Evolutionary conservation across 495 filamentous ascomycete species (phyloP).

Genomic region (Margaritispora aquatica): DNA sequence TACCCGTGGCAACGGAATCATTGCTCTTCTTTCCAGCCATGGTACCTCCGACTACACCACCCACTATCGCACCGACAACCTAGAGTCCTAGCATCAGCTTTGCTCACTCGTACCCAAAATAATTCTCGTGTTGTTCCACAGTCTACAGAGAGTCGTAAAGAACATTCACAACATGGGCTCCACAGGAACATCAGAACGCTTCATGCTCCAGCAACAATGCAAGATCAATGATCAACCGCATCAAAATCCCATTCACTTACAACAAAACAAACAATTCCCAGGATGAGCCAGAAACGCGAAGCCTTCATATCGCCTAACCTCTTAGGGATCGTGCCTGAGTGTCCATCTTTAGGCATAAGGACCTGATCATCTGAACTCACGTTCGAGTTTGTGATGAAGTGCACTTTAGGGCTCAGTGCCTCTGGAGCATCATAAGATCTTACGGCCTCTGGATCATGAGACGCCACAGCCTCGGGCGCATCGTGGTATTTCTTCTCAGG

Average conservation of each 20-base stretch:
- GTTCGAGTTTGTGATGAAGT: neutral
- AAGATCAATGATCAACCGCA: too few relatives aligned
- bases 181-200: too few relatives aligned
- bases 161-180: too few relatives aligned
- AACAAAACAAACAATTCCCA: neutral
- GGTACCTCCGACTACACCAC: neutral
- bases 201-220: too few relatives aligned
- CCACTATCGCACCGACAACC: neutral
- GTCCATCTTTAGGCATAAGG: neutral
- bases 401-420: neutral
- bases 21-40: neutral
- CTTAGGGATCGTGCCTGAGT: neutral
- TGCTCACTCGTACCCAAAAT: too few relatives aligned
- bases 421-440: too few relatives aligned
- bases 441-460: neutral
- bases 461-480: neutral
- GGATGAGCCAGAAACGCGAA: constrained; percentile 1
- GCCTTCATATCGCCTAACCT: constrained; percentile 4
- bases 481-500: neutral
- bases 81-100: too few relatives aligned
- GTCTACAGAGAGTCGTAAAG: too few relatives aligned
- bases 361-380: neutral
- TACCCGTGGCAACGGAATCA: neutral
- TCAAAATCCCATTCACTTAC: too few relatives aligned
- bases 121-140: too few relatives aligned